phyloP scores from a whole-genome alignment of 192 early-diverging fungal genomes.

The Entomortierella parvispora region DNA sequence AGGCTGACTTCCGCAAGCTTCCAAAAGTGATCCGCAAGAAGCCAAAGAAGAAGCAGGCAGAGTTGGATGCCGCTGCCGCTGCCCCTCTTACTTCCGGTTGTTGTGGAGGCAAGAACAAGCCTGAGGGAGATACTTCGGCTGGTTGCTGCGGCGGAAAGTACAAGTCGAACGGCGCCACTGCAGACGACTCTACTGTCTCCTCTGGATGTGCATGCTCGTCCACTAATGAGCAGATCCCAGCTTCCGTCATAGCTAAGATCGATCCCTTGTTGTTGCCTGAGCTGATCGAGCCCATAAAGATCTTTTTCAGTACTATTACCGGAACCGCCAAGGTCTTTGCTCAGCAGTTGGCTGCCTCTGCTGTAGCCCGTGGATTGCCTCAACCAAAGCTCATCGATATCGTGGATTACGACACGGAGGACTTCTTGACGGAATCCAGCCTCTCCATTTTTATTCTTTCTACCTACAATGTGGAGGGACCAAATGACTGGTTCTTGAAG shows the following conservation, averaged over 20 bases:
- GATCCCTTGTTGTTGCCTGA: slow-evolving; percentile 35
- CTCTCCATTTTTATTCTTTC: slow-evolving; percentile 72
- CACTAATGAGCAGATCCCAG: background rate
- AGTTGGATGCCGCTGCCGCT: slow-evolving; percentile 7
- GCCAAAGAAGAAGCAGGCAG: slow-evolving; percentile 41
- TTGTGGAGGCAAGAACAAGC: slow-evolving; percentile 49
- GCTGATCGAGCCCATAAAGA: slow-evolving; percentile 56
- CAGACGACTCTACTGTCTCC: background rate
- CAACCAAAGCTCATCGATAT: slow-evolving; percentile 62
- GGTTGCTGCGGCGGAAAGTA: slow-evolving; percentile 51
- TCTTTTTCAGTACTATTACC: slow-evolving; percentile 67
- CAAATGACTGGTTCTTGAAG: slow-evolving; percentile 74
- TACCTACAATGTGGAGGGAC: slow-evolving; percentile 74
- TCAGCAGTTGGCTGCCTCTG: slow-evolving; percentile 49
- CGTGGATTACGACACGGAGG: slow-evolving; percentile 72
- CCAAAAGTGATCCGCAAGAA: slow-evolving; percentile 53
- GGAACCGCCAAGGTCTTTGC: slow-evolving; percentile 65
- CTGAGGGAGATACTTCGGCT: slow-evolving; percentile 35
- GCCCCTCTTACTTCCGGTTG: slow-evolving; percentile 12
- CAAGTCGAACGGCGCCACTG: slow-evolving; percentile 6
- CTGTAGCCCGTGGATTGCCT: slow-evolving; percentile 20
- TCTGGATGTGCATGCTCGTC: slow-evolving; percentile 26
- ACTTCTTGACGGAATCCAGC: slow-evolving; percentile 62
- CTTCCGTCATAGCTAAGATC: slow-evolving; percentile 1
- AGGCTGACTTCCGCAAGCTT: slow-evolving; percentile 35